Base-by-base conservation (phyloP, 148 eudicot species). In the Rhododendron simsii region DNA sequence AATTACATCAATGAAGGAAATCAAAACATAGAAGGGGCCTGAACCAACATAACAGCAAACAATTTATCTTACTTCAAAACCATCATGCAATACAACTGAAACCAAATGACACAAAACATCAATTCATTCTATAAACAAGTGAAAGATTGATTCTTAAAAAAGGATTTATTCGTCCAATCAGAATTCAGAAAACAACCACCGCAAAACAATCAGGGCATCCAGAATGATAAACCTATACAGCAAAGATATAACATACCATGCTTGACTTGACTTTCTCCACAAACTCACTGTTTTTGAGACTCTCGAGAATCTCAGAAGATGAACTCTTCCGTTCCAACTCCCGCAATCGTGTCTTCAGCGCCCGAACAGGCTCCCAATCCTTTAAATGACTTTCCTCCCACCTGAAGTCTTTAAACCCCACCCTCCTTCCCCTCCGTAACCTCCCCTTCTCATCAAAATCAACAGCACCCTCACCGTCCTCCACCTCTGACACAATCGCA, bases 301-400 rank as follows among this genome's bases (percentile, higher is more conserved):
- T 95, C 33, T 90, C 93, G 73, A 96, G 84, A 71, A 96, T 89
- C 91, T 96, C 99, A 47, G 90, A 88, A 13, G 92, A 87, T 23
- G 95, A 91, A 84, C 88, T 92, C 91, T 90, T 95, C 85, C 84
- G 88, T 88, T 96, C 98, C 41, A 96, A 87, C 82, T 94, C 95
- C 88, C 90, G 91, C 89, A 93, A 84, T 89, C 92, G 85, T 16
- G 88, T 88, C 92, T 94, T 94, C 44, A 94, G 87, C 13, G 90
- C 93, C 84, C 89, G 80, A 87, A 96, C 91, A n/a, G 95, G 98
- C 69, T 95, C 96, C 99, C 99, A 95, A 87, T 92, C 95, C 85
- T 83, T 89, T 84, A 89, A 87, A 39, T 80, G 84, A 84, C 94
- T 88, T 39, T 85, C 92, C 39, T 90, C 95, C 90, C 90, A 88